These are phyloP conservation scores for Aspergillus nanangensis DNA, from an alignment of 495 filamentous ascomycete genomes.

Conservation along the genomic window DNA sequence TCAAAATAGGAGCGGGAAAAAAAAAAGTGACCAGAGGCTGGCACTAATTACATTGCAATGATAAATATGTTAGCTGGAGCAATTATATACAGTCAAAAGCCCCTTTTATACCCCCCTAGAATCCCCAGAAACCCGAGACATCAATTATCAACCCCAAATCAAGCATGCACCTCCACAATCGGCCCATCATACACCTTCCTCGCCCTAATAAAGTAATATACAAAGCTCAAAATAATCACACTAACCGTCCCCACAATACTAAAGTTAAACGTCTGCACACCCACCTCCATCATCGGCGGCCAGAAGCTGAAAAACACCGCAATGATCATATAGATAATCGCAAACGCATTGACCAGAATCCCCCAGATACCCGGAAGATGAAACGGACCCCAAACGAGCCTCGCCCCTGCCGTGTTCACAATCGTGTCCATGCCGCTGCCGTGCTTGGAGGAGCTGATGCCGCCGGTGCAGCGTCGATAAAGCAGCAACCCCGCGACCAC, in stretches of 20 bases:
- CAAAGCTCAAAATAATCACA: constrained; percentile 37
- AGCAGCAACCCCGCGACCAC: constrained; percentile 41
- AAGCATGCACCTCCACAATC: constrained; percentile 34
- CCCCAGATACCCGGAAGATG: constrained; percentile 26
- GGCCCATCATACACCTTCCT: constrained; percentile 41
- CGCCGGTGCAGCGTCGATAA: constrained; percentile 36
- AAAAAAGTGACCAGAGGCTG: no score
- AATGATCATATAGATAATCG: constrained; percentile 42
- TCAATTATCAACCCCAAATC: no score
- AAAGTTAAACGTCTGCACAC: constrained; percentile 38
- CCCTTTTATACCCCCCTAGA: no score
- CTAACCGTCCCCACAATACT: constrained; percentile 38
- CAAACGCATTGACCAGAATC: constrained; percentile 21
- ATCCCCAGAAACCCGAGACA: no score
- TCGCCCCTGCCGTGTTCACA: constrained; percentile 24
- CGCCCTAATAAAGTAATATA: constrained; percentile 42
- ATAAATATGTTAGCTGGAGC: no score
- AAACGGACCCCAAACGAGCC: constrained; percentile 39
- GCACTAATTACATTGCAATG: no score
- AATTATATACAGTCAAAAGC: no score
- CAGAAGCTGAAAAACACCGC: constrained; percentile 51
- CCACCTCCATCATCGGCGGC: constrained; percentile 31
- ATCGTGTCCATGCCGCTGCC: constrained; percentile 8
- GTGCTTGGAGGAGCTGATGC: constrained; percentile 21
- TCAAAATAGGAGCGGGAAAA: no score